Conservation (phyloP, 345 rosid species). For the Corymbia maculata region DNA sequence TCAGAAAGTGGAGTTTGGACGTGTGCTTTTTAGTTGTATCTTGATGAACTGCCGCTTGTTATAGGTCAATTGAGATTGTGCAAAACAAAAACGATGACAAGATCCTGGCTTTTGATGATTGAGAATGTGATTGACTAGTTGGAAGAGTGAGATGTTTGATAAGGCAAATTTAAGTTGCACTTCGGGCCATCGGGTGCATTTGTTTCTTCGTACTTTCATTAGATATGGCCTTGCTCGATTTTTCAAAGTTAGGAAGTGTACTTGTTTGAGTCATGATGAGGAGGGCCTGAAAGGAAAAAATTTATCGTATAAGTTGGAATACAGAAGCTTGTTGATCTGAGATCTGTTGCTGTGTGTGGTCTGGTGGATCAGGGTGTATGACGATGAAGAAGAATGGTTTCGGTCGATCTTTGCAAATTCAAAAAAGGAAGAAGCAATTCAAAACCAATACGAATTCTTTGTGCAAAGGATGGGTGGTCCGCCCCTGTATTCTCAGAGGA, state of each 20-base stretch:
- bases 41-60: background rate
- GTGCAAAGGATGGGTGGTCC: constrained; percentile 98
- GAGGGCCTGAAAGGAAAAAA: background rate
- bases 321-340: background rate
- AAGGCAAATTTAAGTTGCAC: background rate
- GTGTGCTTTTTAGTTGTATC: background rate
- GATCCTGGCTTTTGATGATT: background rate
- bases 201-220: background rate
- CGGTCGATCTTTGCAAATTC: constrained; percentile 62
- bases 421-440: constrained; percentile 80
- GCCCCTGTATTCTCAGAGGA: constrained; percentile 71
- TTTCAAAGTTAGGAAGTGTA: background rate
- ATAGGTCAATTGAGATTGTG: background rate
- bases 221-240: background rate
- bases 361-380: constrained; percentile 50
- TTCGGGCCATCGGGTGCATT: background rate
- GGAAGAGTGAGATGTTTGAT: background rate
- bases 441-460: constrained; percentile 87
- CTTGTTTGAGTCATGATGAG: background rate
- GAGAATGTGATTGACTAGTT: background rate
- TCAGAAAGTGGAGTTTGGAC: background rate
- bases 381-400: constrained; percentile 88
- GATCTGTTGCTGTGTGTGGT: background rate
- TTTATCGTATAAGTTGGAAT: background rate
- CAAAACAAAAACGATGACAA: background rate